Conservation (phyloP, 257 asterid species). For the Capsicum rhomboideum region DNA sequence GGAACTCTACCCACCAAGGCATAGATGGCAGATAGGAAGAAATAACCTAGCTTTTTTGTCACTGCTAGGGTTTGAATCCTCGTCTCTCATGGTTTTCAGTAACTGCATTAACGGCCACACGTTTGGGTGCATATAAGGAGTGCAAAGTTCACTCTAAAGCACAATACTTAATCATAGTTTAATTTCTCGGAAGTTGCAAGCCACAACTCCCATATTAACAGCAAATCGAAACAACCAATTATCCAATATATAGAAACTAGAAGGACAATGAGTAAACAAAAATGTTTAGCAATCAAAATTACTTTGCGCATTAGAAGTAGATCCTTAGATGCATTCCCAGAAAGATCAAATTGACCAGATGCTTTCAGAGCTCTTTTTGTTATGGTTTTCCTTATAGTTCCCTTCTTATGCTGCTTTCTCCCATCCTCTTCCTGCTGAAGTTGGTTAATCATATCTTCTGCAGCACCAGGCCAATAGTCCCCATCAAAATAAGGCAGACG, state of each 20-base stretch:
- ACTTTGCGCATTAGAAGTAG: conserved; percentile 85
- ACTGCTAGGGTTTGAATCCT: neutral
- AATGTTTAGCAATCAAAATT: conserved; percentile 13
- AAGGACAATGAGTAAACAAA: neutral
- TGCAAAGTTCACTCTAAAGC: neutral
- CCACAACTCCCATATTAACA: neutral
- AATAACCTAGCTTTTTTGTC: neutral
- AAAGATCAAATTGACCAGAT: conserved; percentile 93
- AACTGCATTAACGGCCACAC: neutral
- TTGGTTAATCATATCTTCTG: conserved; percentile 83
- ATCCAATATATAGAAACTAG: neutral
- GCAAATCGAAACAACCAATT: neutral
- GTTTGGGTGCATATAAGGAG: neutral
- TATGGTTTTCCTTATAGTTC: conserved; percentile 57
- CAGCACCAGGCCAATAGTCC: conserved; percentile 99
- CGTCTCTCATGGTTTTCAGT: neutral
- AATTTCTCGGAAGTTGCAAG: neutral
- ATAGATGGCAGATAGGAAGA: neutral
- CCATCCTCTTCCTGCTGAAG: conserved; percentile 96
- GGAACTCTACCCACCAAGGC: neutral
- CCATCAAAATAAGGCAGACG: conserved; percentile 98
- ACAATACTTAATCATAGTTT: neutral
- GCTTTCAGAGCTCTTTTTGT: conserved; percentile 90
- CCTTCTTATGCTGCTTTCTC: conserved; percentile 68
- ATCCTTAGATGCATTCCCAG: conserved; percentile 91